Evolutionary conservation across 2,329 filamentous ascomycete species (phyloP), one percentile per base, ranked within the genome.

Genomic region (Aspergillus felis): DNA sequence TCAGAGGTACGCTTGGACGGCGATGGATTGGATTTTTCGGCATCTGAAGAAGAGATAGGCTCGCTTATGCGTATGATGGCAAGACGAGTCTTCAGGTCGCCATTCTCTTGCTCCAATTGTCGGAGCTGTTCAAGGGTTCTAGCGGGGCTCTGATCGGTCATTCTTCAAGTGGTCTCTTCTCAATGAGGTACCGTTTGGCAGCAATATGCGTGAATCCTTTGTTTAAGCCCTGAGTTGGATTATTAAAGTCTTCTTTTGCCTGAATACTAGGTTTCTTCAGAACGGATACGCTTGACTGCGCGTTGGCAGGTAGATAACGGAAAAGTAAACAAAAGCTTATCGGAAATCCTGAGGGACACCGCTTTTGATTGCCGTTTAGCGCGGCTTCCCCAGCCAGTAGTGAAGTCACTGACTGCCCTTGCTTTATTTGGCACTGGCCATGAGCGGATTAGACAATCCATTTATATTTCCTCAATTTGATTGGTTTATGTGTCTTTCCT

Each of bases 21-120:
- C 3, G 73, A 73, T 6, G 64, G 57, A 17, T 57, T 57, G 12
- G 61, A 51, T 25, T 64, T 63, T 38, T 66, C 64, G n/a, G 62
- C 56, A 24, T 73, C 68, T 25, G 65, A 55, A 3, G 82, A 81
- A 44, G 84, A 83, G 51, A 93, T 86, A 35, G 89, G 87, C 68
- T 92, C 89, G 70, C 87, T 89, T 66, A 94, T 85, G 64, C 84
- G 86, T 64, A 93, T 80, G 65, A 95, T 91, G 54, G 87, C 87
- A 59, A 94, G 81, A 32, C 67, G 66, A 9, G 65, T 64, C 49
- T 73, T 70, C 17, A 72, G 51, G 62, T 88, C 83, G 53, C 86
- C 81, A 55, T 81, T 62, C 7, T 72, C 64, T 41, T 65, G 38
- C 32, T 70, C 62, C 6, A 74, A 58, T 20, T 65, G 60, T 51